A percentile compares a stretch with the other conserved stretches of the same genome.
phyloP scores from a whole-genome alignment of 2,329 filamentous ascomycete genomes.

The Fusarium sp. region DNA sequence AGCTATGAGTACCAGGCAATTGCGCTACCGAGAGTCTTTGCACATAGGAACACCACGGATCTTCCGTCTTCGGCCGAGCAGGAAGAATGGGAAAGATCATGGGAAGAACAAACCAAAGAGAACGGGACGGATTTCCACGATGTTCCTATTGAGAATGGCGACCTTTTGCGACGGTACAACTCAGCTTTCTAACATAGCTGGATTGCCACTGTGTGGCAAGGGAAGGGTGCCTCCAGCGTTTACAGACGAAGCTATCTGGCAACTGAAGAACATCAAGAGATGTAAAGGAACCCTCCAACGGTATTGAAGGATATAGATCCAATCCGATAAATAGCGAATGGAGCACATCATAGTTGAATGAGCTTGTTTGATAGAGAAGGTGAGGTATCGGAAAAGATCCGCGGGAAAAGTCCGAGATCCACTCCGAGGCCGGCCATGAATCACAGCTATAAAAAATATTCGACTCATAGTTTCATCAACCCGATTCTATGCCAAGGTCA shows the following conservation, averaged over 20 bases:
- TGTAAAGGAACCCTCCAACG: too few relatives aligned
- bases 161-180: neutral
- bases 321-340: too few relatives aligned
- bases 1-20: slow-evolving; percentile 10
- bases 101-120: neutral
- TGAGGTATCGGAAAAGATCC: neutral
- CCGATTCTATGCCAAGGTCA: too few relatives aligned
- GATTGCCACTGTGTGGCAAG: neutral
- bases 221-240: neutral
- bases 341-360: too few relatives aligned
- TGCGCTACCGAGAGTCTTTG: slow-evolving; percentile 2
- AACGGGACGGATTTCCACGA: neutral
- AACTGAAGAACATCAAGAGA: neutral
- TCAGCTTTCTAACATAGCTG: neutral
- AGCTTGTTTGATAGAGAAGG: too few relatives aligned
- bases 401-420: neutral
- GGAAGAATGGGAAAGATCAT: neutral
- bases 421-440: neutral
- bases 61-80: neutral
- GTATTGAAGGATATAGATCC: too few relatives aligned
- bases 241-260: neutral
- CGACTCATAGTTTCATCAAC: too few relatives aligned
- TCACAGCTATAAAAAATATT: too few relatives aligned
- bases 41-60: neutral
- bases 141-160: neutral